Conservation (phyloP, 768 basidiomycete genomes). For the Dacryopinax primogenitus region DNA sequence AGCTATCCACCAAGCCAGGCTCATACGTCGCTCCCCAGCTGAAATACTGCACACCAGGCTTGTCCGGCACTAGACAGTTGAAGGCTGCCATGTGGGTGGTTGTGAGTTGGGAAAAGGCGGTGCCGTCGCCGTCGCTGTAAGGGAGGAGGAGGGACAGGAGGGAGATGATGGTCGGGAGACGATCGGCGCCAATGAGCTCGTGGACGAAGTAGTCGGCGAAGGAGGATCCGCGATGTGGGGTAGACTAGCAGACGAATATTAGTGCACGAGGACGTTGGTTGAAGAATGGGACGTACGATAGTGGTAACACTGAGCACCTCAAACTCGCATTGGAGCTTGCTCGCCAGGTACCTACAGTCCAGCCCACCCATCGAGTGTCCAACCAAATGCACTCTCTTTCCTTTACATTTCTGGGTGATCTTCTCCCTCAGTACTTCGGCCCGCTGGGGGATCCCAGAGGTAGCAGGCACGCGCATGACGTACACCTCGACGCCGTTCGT, state of each 20-base stretch:
- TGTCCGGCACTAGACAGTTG: constrained; percentile 74
- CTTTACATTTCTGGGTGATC: constrained; percentile 69
- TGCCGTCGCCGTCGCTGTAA: constrained; percentile 88
- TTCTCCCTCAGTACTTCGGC: constrained; percentile 78
- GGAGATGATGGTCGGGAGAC: constrained; percentile 30
- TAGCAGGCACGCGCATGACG: constrained; percentile 87
- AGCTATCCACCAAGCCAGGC: constrained; percentile 69
- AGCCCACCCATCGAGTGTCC: constrained; percentile 74
- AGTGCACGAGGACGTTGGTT: not conserved
- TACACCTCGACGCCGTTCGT: constrained; percentile 80
- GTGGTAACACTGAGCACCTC: constrained; percentile 79
- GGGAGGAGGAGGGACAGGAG: constrained; percentile 61
- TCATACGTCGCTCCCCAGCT: constrained; percentile 90
- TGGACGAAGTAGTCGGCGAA: constrained; percentile 86
- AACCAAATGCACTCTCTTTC: constrained; percentile 76
- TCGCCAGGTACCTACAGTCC: constrained; percentile 80
- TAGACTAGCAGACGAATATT: constrained; percentile 29
- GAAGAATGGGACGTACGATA: constrained; percentile 34
- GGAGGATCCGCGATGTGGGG: constrained; percentile 84
- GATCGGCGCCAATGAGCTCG: constrained; percentile 33
- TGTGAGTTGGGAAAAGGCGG: constrained; percentile 82
- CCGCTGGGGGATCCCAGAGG: constrained; percentile 73
- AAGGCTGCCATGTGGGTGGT: constrained; percentile 74
- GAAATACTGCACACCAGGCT: constrained; percentile 69
- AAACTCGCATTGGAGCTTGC: constrained; percentile 68